Percentiles rank a stretch among this genome's conserved stretches.
Conservation (phyloP, 148 eudicot species). For the Polygonum maritimum region DNA sequence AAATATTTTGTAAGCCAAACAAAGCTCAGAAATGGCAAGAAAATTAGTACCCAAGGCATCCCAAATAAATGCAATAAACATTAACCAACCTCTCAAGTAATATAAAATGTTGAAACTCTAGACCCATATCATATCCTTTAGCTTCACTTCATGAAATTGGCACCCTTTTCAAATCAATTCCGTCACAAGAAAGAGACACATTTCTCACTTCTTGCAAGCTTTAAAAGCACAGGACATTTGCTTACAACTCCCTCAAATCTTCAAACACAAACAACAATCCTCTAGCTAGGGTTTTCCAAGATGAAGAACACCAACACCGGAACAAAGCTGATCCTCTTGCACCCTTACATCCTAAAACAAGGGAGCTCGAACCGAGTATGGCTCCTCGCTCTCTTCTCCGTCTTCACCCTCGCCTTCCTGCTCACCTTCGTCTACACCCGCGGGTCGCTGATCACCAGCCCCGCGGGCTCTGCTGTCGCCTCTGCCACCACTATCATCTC, state of each 20-base stretch:
- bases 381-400: slow-evolving; percentile 49
- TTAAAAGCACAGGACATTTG: background rate
- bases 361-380: slow-evolving; percentile 52
- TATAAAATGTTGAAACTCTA: background rate
- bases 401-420: slow-evolving; percentile 50
- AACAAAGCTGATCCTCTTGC: slow-evolving; percentile 67
- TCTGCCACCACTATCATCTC: slow-evolving; percentile 16
- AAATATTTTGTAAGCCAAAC: background rate
- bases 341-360: slow-evolving; percentile 76
- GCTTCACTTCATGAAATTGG: slow-evolving; percentile 5
- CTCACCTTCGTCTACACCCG: slow-evolving; percentile 53
- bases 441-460: slow-evolving; percentile 19
- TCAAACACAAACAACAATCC: background rate
- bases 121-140: background rate
- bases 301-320: slow-evolving; percentile 25
- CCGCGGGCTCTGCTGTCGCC: background rate
- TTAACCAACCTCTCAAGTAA: background rate
- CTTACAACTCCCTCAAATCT: background rate
- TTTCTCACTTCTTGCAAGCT: background rate
- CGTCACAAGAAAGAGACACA: slow-evolving; percentile 8
- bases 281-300: background rate
- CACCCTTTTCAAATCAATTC: background rate
- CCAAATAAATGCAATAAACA: background rate
- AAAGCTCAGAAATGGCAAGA: background rate
- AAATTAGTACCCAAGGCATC: background rate